Percentiles rank a stretch among this genome's conserved stretches.
These are phyloP conservation scores for Helotiales sp. DNA, from an alignment of 2,329 filamentous ascomycete species.

Conservation along the genomic window DNA sequence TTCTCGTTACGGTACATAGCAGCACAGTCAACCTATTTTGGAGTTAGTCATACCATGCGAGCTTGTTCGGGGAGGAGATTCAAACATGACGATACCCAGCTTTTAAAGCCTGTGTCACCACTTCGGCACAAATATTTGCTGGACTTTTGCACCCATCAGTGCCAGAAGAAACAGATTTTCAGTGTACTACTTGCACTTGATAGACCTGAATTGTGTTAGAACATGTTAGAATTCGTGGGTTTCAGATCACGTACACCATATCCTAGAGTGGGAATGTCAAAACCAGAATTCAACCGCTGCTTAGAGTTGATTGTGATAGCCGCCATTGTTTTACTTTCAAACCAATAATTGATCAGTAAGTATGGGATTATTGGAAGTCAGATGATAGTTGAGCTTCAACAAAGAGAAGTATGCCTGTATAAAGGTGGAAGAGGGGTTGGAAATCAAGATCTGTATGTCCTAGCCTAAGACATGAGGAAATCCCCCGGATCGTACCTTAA, in stretches of 20 bases:
- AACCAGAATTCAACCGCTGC: constrained; percentile 57
- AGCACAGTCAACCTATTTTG: constrained; percentile 59
- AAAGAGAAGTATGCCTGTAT: not conserved
- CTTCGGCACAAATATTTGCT: constrained; percentile 59
- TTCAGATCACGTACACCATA: constrained; percentile 54
- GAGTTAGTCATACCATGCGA: constrained; percentile 1
- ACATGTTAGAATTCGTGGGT: not conserved
- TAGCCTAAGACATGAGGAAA: not conserved
- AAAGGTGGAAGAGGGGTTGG: not conserved
- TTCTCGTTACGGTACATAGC: constrained; percentile 62
- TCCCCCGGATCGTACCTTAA: constrained; percentile 1
- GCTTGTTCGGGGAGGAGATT: not conserved
- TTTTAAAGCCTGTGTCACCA: constrained; percentile 60
- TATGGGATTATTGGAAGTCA: not conserved
- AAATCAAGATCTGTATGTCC: not conserved
- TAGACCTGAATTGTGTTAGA: constrained; percentile 44
- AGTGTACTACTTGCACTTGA: constrained; percentile 44
- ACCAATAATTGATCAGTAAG: not conserved
- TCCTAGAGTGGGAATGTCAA: constrained; percentile 64
- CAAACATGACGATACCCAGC: constrained; percentile 61
- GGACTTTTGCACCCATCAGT: constrained; percentile 48
- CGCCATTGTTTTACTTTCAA: constrained; percentile 45
- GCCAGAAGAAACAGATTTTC: not conserved
- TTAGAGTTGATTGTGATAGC: constrained; percentile 53
- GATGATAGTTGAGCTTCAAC: not conserved